These are phyloP conservation scores for Volvariella surrecta DNA, from an alignment of 1,284 basidiomycete species.

Conservation along the genomic window DNA sequence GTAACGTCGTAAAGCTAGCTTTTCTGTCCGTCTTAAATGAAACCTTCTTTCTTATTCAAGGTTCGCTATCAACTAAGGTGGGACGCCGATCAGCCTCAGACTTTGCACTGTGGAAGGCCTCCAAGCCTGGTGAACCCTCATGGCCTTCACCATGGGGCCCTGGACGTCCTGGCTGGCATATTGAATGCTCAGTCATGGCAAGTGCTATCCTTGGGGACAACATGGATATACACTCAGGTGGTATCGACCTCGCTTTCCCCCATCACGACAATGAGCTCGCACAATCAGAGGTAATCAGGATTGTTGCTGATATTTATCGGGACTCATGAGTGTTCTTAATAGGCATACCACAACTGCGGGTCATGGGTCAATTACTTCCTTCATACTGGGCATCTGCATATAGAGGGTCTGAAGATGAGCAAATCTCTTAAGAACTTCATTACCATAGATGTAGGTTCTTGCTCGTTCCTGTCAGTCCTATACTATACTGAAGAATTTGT, in stretches of 20 bases:
- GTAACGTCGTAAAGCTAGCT: conserved; percentile 26
- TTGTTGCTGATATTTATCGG: conserved; percentile 8
- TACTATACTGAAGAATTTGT: conserved; percentile 1
- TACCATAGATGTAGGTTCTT: conserved; percentile 80
- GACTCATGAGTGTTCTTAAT: too few species aligned
- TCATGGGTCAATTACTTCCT: conserved; percentile 99
- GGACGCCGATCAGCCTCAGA: conserved; percentile 70
- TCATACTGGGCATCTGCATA: conserved; percentile 97
- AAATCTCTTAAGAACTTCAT: conserved; percentile 99
- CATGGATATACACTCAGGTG: conserved; percentile 98
- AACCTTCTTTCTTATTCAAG: conserved; percentile 28
- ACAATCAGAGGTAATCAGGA: conserved; percentile 75
- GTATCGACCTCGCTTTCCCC: conserved; percentile 95
- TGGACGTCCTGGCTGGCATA: conserved; percentile 99
- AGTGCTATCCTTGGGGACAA: conserved; percentile 85
- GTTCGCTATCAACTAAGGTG: conserved; percentile 42
- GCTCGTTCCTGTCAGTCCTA: not conserved
- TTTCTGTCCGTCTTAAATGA: conserved; percentile 1
- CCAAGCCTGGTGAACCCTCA: conserved; percentile 95
- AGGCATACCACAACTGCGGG: conserved; percentile 89
- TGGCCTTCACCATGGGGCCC: conserved; percentile 97
- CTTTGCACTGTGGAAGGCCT: conserved; percentile 98
- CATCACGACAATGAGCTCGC: conserved; percentile 99
- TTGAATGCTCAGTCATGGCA: conserved; percentile 99
- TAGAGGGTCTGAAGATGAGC: conserved; percentile 99